Conservation (phyloP, 1,284 basidiomycete species). For the Ganoderma lingzhi region DNA sequence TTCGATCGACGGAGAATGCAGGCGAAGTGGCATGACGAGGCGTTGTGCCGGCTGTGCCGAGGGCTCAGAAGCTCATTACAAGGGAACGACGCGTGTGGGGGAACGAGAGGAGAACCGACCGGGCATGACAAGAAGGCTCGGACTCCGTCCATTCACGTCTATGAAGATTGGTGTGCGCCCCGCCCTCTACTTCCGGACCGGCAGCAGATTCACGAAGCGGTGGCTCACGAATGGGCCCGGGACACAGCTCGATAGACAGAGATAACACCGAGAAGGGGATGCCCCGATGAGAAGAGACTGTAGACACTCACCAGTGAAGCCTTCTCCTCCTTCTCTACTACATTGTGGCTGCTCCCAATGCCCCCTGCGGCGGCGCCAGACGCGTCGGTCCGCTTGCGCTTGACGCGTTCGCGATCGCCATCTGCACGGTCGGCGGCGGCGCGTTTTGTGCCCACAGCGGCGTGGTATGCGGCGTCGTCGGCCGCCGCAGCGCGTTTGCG, state of each 20-base stretch:
- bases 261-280: not conserved
- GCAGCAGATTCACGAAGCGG: not conserved
- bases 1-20: slow-evolving; percentile 5
- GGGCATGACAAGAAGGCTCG: slow-evolving; percentile 4
- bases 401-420: slow-evolving; percentile 67
- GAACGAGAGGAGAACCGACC: not conserved
- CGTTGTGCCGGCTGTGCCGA: not conserved
- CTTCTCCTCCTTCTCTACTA: slow-evolving; percentile 47
- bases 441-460: slow-evolving; percentile 37
- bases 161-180: not conserved
- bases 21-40: not conserved
- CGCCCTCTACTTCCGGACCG: not conserved
- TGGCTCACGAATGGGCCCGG: not conserved
- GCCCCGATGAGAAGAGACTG: not conserved
- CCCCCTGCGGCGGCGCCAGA: slow-evolving; percentile 38
- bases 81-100: not conserved
- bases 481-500: slow-evolving; percentile 38
- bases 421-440: slow-evolving; percentile 47
- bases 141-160: not conserved
- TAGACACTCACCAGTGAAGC: slow-evolving; percentile 49
- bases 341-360: slow-evolving; percentile 6
- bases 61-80: not conserved
- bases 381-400: slow-evolving; percentile 70
- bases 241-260: not conserved
- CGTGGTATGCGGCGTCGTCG: slow-evolving; percentile 45